Base-by-base conservation (phyloP, 1,284 basidiomycete species). In the Fomitopsis pinicola region DNA sequence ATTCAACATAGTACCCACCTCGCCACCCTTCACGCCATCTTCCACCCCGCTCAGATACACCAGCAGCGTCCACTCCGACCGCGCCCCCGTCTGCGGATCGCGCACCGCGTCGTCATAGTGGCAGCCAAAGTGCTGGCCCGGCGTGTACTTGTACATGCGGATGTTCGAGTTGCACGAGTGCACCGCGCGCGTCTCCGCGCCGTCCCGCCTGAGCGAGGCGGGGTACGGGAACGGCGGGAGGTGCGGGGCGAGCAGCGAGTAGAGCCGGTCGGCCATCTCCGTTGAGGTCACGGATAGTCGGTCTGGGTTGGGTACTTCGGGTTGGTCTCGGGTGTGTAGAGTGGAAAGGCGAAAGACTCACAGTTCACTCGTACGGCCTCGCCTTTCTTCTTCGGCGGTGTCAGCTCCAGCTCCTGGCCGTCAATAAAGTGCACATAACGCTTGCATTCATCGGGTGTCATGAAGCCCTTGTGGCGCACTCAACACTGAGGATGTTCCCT, bases 11-110 rank as follows among this genome's bases (percentile, higher is more conserved):
- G 40, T 17, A 65, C 75, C 58, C 68, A 87, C 87, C 77, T 91
- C 85, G 17, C 92, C 92, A 17, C 92, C 92, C 69, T 85, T 78
- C 0, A 92, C 85, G 10, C 86, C 88, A 68, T 91, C 87, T 66
- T 91, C 86, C 4, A 72, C 70, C 1, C 91, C 90, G 9, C 86
- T 86, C 44, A 95, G 73, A 70, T 94, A 95, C 42, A 94, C 78
- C 52, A 95, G 73, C 26, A 95, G 72, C 0, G 92, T 95, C 92
- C 92, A 94, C 71, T 90, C 87, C 55, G 87, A 87, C 68, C 82
- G 80, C 8, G 80, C 76, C 5, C 85, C 85, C 10, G 84, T 86
- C 58, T 76, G 67, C 2, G 78, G 60, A 67, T 88, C 86, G 15
- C 76, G 76, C 35, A 88, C 82, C 19, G 84, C 83, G 66, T 91